Conservation (phyloP, 1,284 basidiomycete species). For the Puccinia novopanici region DNA sequence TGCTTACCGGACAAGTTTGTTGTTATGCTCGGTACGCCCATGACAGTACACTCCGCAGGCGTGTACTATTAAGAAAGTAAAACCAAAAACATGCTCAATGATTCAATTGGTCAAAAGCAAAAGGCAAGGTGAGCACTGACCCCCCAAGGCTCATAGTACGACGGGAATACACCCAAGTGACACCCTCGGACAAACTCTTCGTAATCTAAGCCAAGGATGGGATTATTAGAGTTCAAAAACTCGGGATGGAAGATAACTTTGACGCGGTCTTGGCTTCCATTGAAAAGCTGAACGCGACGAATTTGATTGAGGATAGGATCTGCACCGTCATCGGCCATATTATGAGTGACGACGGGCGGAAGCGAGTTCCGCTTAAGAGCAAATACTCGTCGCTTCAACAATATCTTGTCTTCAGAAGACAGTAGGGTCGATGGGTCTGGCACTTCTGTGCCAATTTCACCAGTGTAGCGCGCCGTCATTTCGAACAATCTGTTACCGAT, state of each 20-base stretch:
- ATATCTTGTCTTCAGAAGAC: constrained; percentile 88
- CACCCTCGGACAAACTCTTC: constrained; percentile 98
- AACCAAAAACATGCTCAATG: not conserved
- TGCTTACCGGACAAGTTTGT: constrained; percentile 91
- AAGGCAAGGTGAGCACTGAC: constrained; percentile 57
- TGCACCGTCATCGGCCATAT: constrained; percentile 88
- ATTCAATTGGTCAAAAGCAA: not conserved
- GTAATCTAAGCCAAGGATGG: constrained; percentile 93
- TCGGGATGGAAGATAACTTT: constrained; percentile 99
- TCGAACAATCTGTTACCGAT: constrained; percentile 90
- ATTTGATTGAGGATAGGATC: constrained; percentile 93
- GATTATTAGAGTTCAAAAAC: constrained; percentile 96
- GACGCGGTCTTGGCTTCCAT: constrained; percentile 76
- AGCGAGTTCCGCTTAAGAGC: constrained; percentile 90
- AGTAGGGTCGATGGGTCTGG: constrained; percentile 76
- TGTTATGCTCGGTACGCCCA: constrained; percentile 96
- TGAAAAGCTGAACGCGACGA: constrained; percentile 88
- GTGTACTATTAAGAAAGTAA: constrained; percentile 59
- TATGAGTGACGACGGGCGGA: constrained; percentile 92
- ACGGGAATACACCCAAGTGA: constrained; percentile 96
- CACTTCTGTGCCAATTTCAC: constrained; percentile 71
- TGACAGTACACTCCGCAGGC: constrained; percentile 69
- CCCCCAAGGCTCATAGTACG: constrained; percentile 90
- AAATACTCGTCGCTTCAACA: constrained; percentile 92
- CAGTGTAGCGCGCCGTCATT: constrained; percentile 85